phyloP scores from a whole-genome alignment of 371 early-diverging fungal species.

The Rhizopus stolonifer region DNA sequence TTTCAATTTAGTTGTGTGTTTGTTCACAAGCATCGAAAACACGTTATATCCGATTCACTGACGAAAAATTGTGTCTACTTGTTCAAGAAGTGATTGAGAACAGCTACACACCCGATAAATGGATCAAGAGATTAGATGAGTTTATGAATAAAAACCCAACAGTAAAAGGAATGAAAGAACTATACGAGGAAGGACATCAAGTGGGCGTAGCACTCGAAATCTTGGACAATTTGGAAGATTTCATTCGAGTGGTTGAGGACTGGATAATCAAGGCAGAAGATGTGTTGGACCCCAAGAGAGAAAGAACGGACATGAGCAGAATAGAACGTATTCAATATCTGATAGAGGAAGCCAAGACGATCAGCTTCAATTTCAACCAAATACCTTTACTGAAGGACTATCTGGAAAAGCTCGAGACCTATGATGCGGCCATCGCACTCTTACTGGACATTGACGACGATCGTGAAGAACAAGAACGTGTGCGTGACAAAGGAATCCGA shows the following conservation, averaged over 20 bases:
- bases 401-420: not conserved
- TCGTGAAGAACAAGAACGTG: not conserved
- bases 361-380: constrained; percentile 5
- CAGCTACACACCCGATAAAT: constrained; percentile 33
- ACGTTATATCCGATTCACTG: constrained; percentile 54
- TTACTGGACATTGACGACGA: not conserved
- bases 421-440: constrained; percentile 1
- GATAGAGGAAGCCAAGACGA: constrained; percentile 4
- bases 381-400: constrained; percentile 11
- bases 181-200: constrained; percentile 53
- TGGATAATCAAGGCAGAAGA: constrained; percentile 51
- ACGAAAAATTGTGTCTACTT: constrained; percentile 48
- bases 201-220: constrained; percentile 31
- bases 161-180: constrained; percentile 48
- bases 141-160: constrained; percentile 51
- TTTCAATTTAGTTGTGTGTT: constrained; percentile 56
- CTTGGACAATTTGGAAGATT: constrained; percentile 42
- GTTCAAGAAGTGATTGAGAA: constrained; percentile 20
- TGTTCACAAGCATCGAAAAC: constrained; percentile 47
- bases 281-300: constrained; percentile 24
- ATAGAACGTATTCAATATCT: constrained; percentile 8
- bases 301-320: not conserved
- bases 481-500: constrained; percentile 9
- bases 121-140: constrained; percentile 41
- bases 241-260: constrained; percentile 43